Evolutionary conservation across 148 eudicot species (phyloP).

Genomic region (Persicaria tinctoria): DNA sequence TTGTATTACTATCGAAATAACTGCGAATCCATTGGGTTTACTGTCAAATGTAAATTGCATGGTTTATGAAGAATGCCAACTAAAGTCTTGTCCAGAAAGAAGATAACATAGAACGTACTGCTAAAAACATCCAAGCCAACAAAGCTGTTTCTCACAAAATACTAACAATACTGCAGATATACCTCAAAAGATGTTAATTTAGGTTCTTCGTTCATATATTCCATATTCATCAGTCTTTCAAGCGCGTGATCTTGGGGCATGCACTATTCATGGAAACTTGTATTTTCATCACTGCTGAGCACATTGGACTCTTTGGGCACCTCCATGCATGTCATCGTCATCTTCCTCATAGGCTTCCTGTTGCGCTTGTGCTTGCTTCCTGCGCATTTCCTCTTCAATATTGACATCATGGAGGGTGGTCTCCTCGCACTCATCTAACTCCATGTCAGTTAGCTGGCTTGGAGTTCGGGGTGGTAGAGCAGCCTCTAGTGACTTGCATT

Average conservation of each 20-base stretch:
- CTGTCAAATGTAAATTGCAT: no score
- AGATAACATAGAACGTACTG: neutral
- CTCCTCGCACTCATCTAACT: conserved; percentile 57
- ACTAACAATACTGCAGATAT: neutral
- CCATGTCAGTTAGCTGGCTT: conserved; percentile 41
- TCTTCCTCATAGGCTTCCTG: conserved; percentile 53
- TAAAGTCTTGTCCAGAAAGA: neutral
- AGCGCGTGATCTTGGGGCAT: neutral
- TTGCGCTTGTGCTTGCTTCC: conserved; percentile 34
- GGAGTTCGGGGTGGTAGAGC: conserved; percentile 38
- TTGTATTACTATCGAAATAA: no score
- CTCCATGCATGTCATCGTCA: conserved; percentile 41
- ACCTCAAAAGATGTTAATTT: neutral
- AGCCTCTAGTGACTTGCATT: conserved; percentile 35
- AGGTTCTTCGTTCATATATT: neutral
- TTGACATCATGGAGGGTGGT: conserved; percentile 52
- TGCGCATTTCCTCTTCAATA: conserved; percentile 56
- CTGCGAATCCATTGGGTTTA: no score
- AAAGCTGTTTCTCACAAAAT: neutral
- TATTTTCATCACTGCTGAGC: conserved; percentile 39
- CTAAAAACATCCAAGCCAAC: neutral
- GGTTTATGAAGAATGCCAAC: neutral
- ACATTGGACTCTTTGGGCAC: conserved; percentile 49
- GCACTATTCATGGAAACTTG: neutral
- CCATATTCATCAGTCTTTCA: neutral